phyloP scores from a whole-genome alignment of 2,329 filamentous ascomycete genomes.

The Monosporascus ibericus region DNA sequence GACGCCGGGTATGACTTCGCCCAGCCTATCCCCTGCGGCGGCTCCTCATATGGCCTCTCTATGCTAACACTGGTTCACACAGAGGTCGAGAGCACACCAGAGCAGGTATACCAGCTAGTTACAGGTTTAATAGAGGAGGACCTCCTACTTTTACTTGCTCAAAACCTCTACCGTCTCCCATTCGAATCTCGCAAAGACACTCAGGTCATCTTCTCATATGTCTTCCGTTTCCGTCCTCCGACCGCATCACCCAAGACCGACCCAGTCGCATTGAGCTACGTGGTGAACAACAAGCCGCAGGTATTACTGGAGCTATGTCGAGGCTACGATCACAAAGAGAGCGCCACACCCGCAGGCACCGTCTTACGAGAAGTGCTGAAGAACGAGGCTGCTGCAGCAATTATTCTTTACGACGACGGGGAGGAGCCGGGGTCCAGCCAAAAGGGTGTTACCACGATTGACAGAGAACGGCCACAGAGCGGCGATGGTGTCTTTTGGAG shows the following conservation, averaged over 20 bases:
- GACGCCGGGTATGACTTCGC: slow-evolving; percentile 63
- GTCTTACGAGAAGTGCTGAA: slow-evolving; percentile 85
- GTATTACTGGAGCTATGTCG: slow-evolving; percentile 83
- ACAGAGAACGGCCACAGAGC: slow-evolving; percentile 66
- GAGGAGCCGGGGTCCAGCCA: slow-evolving; percentile 62
- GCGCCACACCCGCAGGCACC: slow-evolving; percentile 83
- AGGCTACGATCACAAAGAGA: slow-evolving; percentile 85
- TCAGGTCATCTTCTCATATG: slow-evolving; percentile 91
- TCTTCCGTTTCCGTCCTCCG: slow-evolving; percentile 80
- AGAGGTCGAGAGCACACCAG: slow-evolving; percentile 83
- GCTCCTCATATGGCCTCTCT: slow-evolving; percentile 1
- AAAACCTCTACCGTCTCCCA: slow-evolving; percentile 75
- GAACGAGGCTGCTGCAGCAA: slow-evolving; percentile 81
- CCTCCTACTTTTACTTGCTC: slow-evolving; percentile 76
- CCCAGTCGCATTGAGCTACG: slow-evolving; percentile 80
- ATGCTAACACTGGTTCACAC: slow-evolving; percentile 13
- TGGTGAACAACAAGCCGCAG: slow-evolving; percentile 79
- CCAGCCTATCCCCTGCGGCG: background rate
- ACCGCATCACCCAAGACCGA: slow-evolving; percentile 62
- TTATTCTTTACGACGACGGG: slow-evolving; percentile 90
- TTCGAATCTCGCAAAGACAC: slow-evolving; percentile 96
- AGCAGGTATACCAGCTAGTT: slow-evolving; percentile 82
- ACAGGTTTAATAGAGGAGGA: slow-evolving; percentile 83
- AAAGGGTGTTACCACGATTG: slow-evolving; percentile 72
- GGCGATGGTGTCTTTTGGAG: slow-evolving; percentile 90